A percentile compares a stretch with the other conserved stretches of the same genome.
These are phyloP conservation scores for Aspergillus kassunensis DNA, from an alignment of 495 filamentous ascomycete species.

Conservation along the genomic window DNA sequence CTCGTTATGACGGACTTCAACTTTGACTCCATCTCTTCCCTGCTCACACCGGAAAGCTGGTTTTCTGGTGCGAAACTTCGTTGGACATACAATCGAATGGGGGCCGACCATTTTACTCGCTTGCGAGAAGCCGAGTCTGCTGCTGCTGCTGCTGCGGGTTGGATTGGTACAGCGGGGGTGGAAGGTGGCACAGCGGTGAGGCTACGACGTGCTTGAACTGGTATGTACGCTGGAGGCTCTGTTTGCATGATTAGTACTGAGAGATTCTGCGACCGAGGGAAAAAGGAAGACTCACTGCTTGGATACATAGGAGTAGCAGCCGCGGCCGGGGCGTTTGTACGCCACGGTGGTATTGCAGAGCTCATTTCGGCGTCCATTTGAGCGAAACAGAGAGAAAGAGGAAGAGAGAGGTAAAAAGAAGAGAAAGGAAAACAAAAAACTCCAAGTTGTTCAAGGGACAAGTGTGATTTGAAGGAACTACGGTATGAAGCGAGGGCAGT, in stretches of 20 bases:
- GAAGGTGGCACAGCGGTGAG: conserved; percentile 31
- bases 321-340: conserved; percentile 32
- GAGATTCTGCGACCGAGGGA: neutral
- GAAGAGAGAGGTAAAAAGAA: conserved; percentile 7
- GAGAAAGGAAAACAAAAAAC: neutral
- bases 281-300: conserved; percentile 27
- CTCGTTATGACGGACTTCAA: conserved; percentile 80
- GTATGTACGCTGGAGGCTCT: conserved; percentile 47
- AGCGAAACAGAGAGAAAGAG: conserved; percentile 8
- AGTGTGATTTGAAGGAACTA: conserved; percentile 7
- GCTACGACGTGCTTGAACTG: conserved; percentile 50
- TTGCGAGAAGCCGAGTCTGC: conserved; percentile 22
- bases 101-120: conserved; percentile 65
- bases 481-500: conserved; percentile 8
- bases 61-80: conserved; percentile 75
- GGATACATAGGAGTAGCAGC: conserved; percentile 24
- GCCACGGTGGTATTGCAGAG: conserved; percentile 43
- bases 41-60: conserved; percentile 57
- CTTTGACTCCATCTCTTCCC: conserved; percentile 73
- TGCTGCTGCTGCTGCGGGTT: conserved; percentile 19
- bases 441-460: too few species aligned
- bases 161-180: conserved; percentile 12
- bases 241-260: neutral
- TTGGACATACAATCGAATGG: conserved; percentile 78
- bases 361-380: conserved; percentile 27